Conservation (phyloP, 768 basidiomycete genomes). For the Agaricus sinodeliciosus region DNA sequence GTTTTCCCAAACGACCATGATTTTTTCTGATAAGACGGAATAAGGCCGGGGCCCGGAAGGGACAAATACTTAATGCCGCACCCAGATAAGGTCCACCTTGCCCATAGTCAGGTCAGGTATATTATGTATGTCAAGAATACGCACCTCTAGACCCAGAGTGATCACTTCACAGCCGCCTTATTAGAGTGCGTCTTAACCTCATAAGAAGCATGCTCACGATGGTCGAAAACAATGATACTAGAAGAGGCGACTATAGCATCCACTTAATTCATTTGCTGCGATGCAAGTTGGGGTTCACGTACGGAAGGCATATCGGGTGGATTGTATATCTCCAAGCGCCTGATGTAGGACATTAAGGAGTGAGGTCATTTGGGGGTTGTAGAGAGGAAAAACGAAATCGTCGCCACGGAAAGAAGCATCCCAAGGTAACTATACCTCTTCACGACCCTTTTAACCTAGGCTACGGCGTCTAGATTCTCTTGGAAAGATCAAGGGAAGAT, state of each 20-base stretch:
- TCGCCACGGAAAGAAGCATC: not conserved
- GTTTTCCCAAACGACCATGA: conserved; percentile 51
- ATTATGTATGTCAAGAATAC: conserved; percentile 4
- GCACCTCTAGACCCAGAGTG: conserved; percentile 47
- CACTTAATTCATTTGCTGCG: not conserved
- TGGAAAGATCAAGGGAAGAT: not conserved
- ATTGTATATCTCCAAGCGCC: conserved; percentile 30
- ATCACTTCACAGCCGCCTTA: conserved; percentile 26
- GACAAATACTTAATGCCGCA: conserved; percentile 14
- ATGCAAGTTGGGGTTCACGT: conserved; percentile 13
- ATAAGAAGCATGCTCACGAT: conserved; percentile 29
- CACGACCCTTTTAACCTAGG: not conserved
- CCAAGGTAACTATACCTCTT: not conserved
- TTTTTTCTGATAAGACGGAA: conserved; percentile 29
- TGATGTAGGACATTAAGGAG: conserved; percentile 13
- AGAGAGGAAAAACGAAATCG: not conserved
- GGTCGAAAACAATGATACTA: conserved; percentile 47
- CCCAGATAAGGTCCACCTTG: conserved; percentile 52
- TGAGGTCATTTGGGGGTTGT: not conserved
- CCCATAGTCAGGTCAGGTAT: not conserved
- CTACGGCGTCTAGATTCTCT: not conserved
- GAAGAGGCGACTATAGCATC: conserved; percentile 39
- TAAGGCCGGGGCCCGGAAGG: no score
- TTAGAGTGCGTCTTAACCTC: not conserved
- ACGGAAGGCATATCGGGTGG: conserved; percentile 39